These are phyloP conservation scores for Sporothrix brunneoviolacea DNA, from an alignment of 2,329 filamentous ascomycete genomes.

Conservation along the genomic window DNA sequence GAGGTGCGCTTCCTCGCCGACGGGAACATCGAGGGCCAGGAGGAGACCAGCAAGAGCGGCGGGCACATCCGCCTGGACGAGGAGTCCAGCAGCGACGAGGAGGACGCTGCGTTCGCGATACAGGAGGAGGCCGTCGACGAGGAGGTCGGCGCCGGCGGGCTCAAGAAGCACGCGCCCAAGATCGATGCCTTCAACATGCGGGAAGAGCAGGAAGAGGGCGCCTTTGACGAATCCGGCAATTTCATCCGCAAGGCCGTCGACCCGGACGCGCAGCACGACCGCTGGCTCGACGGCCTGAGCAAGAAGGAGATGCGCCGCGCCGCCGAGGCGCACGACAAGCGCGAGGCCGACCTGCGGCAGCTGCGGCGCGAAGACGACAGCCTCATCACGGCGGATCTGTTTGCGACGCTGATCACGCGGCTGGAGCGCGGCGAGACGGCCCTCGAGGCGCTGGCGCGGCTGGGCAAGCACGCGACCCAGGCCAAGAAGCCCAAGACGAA, in stretches of 20 bases:
- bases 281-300: conserved; percentile 84
- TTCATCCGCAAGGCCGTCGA: conserved; percentile 85
- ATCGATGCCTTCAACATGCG: conserved; percentile 95
- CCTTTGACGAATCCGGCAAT: conserved; percentile 86
- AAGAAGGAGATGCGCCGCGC: conserved; percentile 91
- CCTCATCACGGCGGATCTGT: conserved; percentile 74
- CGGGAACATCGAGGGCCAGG: conserved; percentile 70
- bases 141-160: conserved; percentile 81
- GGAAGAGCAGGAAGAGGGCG: conserved; percentile 82
- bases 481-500: conserved; percentile 47
- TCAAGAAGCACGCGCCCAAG: conserved; percentile 89
- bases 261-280: conserved; percentile 83
- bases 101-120: conserved; percentile 67
- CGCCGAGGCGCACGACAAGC: conserved; percentile 77
- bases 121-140: conserved; percentile 74
- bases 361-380: conserved; percentile 74
- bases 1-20: conserved; percentile 55
- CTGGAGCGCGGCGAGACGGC: conserved; percentile 79
- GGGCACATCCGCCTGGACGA: conserved; percentile 6
- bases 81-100: conserved; percentile 46
- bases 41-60: conserved; percentile 36
- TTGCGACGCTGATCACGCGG: conserved; percentile 63
- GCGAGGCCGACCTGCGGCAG: conserved; percentile 68
- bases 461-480: conserved; percentile 56
- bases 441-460: conserved; percentile 75